These are phyloP conservation scores for Amylostereum areolatum DNA, from an alignment of 1,284 basidiomycete genomes.

Conservation along the genomic window DNA sequence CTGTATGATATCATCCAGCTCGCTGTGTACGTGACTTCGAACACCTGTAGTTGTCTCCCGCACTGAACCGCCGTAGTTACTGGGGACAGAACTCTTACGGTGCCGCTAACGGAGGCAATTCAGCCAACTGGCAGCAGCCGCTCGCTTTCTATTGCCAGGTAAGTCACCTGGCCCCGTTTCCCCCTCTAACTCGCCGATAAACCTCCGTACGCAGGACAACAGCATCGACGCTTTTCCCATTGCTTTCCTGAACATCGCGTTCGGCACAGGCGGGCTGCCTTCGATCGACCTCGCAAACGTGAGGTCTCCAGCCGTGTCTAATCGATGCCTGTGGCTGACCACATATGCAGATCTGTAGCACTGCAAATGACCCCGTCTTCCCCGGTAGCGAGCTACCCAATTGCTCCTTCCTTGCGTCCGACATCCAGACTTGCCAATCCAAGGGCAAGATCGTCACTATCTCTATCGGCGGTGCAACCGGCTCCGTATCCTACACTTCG, in stretches of 20 bases:
- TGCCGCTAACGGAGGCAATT: constrained; percentile 36
- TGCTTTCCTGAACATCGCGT: constrained; percentile 56
- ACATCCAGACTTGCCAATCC: constrained; percentile 56
- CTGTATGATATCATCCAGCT: background rate
- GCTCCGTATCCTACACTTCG: constrained; percentile 43
- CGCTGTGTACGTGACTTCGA: constrained; percentile 4
- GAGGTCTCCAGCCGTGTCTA: constrained; percentile 11
- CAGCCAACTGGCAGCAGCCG: constrained; percentile 42
- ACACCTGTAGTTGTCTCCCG: background rate
- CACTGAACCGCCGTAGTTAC: constrained; percentile 19
- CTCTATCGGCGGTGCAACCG: constrained; percentile 58
- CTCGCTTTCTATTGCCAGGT: constrained; percentile 48
- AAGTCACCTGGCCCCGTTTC: constrained; percentile 1
- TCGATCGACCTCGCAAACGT: constrained; percentile 59
- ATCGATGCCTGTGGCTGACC: background rate
- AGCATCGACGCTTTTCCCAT: constrained; percentile 50
- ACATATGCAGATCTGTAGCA: constrained; percentile 41
- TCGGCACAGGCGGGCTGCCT: constrained; percentile 47
- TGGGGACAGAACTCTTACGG: constrained; percentile 55
- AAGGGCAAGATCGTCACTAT: constrained; percentile 63
- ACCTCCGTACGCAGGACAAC: constrained; percentile 30
- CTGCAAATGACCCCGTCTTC: constrained; percentile 34
- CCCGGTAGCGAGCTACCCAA: constrained; percentile 50
- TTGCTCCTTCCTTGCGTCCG: constrained; percentile 47
- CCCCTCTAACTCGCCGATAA: constrained; percentile 1